Base-by-base conservation (phyloP, 352 stramenopile genomes). In the Phytophthora macrochlamydospora region DNA sequence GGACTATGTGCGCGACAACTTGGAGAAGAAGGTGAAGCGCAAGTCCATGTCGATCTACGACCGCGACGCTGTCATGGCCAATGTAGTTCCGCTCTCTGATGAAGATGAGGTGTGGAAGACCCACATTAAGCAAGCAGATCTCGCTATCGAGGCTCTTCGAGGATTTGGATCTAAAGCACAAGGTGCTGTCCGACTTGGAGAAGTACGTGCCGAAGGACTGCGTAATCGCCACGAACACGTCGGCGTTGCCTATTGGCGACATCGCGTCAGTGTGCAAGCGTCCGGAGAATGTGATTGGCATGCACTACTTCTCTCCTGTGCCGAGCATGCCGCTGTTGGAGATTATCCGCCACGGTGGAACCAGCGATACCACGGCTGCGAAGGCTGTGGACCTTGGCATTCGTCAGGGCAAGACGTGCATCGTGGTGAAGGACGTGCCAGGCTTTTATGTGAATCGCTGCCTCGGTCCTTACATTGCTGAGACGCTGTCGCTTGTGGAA, bases 231-330 rank as follows among this genome's bases (percentile, higher is more conserved):
- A 99, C 96, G 38, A 99, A 99, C 81, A 99, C 97, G 35, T 98
- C 92, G 37, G 97, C 97, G 12, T 95, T 99, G 61, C 96, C 96
- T 14, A 98, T 99, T 65, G 88, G 81, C 7, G 91, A 98, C 55
- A 99, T 99, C 69, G 97, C 97, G 30, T 78, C 79, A 51, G 79
- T 81, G 6, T 89, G 77, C 68, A 91, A 90, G 65, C 84, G 85
- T 7, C 93, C 92, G 12, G 79, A 98, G 67, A 97, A 96, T 55
- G 87, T 98, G 14, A 95, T 99, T 29, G 98, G 98, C 49, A 99
- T 99, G 96, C 98, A 99, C 83, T 99, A 99, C 81, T 99, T 99
- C 76, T 98, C 88, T 31, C 98, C 98, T 30, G 98, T 99, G 56
- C 95, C 96, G 12, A 93, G 83, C 48, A 99, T 99, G 98, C 97